phyloP scores from a whole-genome alignment of 257 asterid genomes.

The Forsythia suspensa region DNA sequence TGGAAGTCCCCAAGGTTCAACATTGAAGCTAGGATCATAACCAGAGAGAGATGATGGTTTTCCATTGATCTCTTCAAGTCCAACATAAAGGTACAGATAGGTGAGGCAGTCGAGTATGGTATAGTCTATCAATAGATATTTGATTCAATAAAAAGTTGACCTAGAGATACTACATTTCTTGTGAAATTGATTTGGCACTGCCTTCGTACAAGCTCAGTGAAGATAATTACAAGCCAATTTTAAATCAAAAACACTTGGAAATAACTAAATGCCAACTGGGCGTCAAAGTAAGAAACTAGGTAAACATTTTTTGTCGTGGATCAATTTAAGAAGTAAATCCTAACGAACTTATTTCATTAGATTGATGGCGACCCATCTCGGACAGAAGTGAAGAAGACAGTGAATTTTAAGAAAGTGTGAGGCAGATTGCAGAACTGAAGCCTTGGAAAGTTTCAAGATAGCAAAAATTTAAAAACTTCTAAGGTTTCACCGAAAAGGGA shows the following conservation, averaged over 20 bases:
- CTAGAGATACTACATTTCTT: background rate
- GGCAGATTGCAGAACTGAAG: background rate
- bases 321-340: too few relatives aligned
- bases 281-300: background rate
- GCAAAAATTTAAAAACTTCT: too few relatives aligned
- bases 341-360: background rate
- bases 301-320: background rate
- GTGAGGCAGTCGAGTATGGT: background rate
- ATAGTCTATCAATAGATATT: background rate
- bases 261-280: background rate
- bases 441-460: background rate
- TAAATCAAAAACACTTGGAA: background rate
- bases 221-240: background rate
- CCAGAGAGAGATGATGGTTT: background rate
- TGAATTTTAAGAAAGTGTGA: background rate
- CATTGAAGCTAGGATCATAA: background rate
- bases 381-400: background rate
- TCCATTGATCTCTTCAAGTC: background rate
- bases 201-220: background rate
- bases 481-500: background rate
- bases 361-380: background rate
- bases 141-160: background rate
- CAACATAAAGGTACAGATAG: background rate
- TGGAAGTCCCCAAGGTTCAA: background rate
- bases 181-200: background rate